Conservation (phyloP, 2,329 filamentous ascomycete species). For the Gremmenia infestans region DNA sequence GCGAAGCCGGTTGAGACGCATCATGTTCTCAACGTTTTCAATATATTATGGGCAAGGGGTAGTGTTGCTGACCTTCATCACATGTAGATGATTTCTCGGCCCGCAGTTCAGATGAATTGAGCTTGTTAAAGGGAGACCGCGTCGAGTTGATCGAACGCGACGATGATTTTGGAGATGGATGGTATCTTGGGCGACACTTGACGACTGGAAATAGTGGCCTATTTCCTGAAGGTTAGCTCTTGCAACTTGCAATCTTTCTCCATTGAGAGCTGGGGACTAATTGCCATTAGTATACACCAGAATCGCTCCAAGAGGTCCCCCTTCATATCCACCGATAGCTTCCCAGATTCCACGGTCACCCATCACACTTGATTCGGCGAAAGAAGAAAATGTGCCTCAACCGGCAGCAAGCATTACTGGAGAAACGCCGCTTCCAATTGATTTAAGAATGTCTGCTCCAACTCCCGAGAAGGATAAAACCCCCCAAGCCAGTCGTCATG, state of each 20-base stretch:
- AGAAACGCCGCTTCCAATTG: constrained; percentile 10
- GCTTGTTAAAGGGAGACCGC: constrained; percentile 75
- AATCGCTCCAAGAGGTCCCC: constrained; percentile 29
- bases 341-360: constrained; percentile 15
- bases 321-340: constrained; percentile 26
- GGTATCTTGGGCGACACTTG: constrained; percentile 74
- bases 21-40: constrained; percentile 7
- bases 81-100: constrained; percentile 81
- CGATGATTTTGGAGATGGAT: constrained; percentile 84
- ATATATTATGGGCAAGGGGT: constrained; percentile 3
- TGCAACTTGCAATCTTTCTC: not conserved
- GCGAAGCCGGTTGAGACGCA: not conserved
- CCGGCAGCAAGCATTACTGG: constrained; percentile 6
- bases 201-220: constrained; percentile 70
- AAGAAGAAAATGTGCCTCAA: constrained; percentile 5
- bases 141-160: constrained; percentile 81
- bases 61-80: constrained; percentile 14
- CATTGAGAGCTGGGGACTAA: constrained; percentile 11
- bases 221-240: constrained; percentile 67
- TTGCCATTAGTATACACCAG: constrained; percentile 31
- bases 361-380: constrained; percentile 3
- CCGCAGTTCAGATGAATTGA: constrained; percentile 89
- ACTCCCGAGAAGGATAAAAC: constrained; percentile 14
- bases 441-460: constrained; percentile 11
- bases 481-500: constrained; percentile 30